phyloP scores from a whole-genome alignment of 441 rosid genomes.

The Mallotus repandus region DNA sequence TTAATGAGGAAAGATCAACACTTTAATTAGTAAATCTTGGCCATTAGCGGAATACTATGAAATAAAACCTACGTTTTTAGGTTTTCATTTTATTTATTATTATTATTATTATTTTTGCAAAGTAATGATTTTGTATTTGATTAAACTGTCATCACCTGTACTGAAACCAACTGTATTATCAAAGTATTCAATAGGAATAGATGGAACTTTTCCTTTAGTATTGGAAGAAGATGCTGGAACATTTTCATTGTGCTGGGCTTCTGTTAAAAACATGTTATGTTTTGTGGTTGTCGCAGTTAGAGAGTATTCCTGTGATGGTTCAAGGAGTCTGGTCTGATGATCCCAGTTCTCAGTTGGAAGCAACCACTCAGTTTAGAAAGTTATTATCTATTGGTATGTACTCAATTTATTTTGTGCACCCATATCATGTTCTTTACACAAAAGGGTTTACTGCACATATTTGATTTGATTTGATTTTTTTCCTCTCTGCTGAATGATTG shows the following conservation, averaged over 20 bases:
- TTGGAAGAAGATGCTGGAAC: too few relatives aligned
- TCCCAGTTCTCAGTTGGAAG: conserved; percentile 55
- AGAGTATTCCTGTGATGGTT: conserved; percentile 67
- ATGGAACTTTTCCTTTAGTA: not conserved
- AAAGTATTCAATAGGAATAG: not conserved
- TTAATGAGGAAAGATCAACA: conserved; percentile 1
- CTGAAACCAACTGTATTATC: not conserved
- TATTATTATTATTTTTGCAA: not conserved
- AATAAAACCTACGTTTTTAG: not conserved
- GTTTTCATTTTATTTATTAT: not conserved
- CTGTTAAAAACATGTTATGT: not conserved
- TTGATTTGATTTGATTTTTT: not conserved
- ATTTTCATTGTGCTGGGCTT: too few relatives aligned
- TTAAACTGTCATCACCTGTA: too few relatives aligned
- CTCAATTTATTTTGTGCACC: not conserved
- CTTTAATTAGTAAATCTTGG: not conserved
- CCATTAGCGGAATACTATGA: not conserved
- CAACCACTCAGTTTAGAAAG: conserved; percentile 76
- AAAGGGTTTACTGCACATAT: not conserved
- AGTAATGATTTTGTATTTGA: not conserved
- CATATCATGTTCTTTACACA: not conserved
- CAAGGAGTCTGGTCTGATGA: conserved; percentile 69
- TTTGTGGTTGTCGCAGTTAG: conserved; percentile 46
- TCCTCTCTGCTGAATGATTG: conserved; percentile 21
- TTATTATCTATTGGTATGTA: conserved; percentile 64